Conservation (phyloP, 106 monocot genomes). For the Phalaenopsis aphrodite region DNA sequence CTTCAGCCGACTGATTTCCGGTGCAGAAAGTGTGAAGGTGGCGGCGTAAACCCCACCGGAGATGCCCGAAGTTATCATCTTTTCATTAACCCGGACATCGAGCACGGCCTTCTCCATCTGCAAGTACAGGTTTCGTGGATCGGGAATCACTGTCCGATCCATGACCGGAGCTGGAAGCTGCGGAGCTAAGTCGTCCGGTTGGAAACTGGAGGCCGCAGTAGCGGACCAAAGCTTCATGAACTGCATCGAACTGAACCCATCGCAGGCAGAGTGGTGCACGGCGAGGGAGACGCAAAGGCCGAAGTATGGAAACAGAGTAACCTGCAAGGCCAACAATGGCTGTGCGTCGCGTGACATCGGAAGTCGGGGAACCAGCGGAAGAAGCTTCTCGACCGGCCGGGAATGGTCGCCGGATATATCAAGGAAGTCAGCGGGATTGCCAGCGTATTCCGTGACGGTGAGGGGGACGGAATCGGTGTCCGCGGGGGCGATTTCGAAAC, state of each 20-base stretch:
- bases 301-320: slow-evolving; percentile 2
- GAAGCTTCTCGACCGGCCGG: neutral
- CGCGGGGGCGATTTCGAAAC: slow-evolving; percentile 19
- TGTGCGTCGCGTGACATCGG: neutral
- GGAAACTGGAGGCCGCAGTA: neutral
- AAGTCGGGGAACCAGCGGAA: neutral
- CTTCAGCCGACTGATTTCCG: slow-evolving; percentile 9
- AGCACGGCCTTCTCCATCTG: neutral
- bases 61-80: neutral
- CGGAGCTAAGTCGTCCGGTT: neutral
- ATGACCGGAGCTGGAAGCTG: neutral
- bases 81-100: no score
- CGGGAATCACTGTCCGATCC: neutral
- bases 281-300: neutral
- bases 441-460: slow-evolving; percentile 4
- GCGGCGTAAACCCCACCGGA: neutral
- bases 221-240: slow-evolving; percentile 6
- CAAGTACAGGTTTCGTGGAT: neutral
- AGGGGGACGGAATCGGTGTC: slow-evolving; percentile 19
- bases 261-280: slow-evolving; percentile 8
- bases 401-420: slow-evolving; percentile 10
- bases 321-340: slow-evolving; percentile 7
- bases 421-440: neutral
- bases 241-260: slow-evolving; percentile 8
- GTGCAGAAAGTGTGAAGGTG: slow-evolving; percentile 6